Conservation (phyloP, 1,139 yeast genomes). For the Saccharomyces hybrid region DNA sequence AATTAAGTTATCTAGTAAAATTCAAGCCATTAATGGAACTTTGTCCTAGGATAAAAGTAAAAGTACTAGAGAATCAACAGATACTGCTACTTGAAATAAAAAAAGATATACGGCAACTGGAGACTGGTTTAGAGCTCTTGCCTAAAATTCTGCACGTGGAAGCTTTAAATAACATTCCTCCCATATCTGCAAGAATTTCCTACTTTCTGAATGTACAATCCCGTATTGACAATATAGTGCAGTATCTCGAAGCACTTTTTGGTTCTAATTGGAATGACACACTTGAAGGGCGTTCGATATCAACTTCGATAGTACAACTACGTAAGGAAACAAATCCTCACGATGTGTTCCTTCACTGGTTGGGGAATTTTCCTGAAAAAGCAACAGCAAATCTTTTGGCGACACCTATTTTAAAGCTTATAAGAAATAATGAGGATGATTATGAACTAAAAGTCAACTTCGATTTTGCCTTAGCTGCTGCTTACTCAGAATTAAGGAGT, state of each 20-base stretch:
- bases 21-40: conserved; percentile 40
- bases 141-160: neutral
- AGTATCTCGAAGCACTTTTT: conserved; percentile 45
- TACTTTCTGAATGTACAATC: conserved; percentile 46
- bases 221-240: conserved; percentile 37
- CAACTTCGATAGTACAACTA: conserved; percentile 43
- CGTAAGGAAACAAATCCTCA: conserved; percentile 42
- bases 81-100: conserved; percentile 43
- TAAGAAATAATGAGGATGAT: conserved; percentile 15
- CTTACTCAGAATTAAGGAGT: conserved; percentile 49
- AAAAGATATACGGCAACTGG: conserved; percentile 36
- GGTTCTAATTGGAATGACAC: conserved; percentile 73
- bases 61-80: conserved; percentile 50
- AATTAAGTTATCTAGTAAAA: conserved; percentile 44
- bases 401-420: conserved; percentile 38
- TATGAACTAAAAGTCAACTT: conserved; percentile 42
- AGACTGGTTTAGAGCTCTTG: conserved; percentile 5
- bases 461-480: conserved; percentile 39
- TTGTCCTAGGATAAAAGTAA: conserved; percentile 46
- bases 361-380: conserved; percentile 17
- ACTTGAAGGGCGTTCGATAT: conserved; percentile 63
- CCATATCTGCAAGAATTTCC: conserved; percentile 40
- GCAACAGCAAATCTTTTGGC: conserved; percentile 23
- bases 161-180: conserved; percentile 42
- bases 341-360: conserved; percentile 44